Base-by-base conservation (phyloP, 371 early-diverging fungal genomes). In the Syncephalastrum racemosum region DNA sequence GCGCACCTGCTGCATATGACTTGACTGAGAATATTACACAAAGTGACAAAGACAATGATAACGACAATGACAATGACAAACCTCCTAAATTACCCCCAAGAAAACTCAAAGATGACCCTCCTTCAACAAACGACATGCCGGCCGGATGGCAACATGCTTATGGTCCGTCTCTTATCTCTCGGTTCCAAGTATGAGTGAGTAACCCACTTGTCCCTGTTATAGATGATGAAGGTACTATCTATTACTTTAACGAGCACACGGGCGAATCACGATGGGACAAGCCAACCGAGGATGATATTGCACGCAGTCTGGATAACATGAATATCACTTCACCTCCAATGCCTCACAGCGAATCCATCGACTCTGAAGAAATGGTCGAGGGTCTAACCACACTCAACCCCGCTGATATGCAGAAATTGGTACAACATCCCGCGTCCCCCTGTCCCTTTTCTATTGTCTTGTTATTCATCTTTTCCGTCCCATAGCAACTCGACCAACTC, bases 181-280 rank as follows among this genome's bases (percentile, higher is more conserved):
- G 15, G 15, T 41, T 8, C 41, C 15, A 12, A 41, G 41, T 8
- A n/a, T n/a, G n/a, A n/a, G n/a, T n/a, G n/a, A 16, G 19, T 46
- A 43, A 44, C 27, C 16, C n/a, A n/a, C 49, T 6, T 49, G 0
- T 22, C 40, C 12, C 18, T 23, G 19, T 15, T 12, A 22, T 42
- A 52, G 54, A 56, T 46, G 44, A 36, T 58, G 62, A 68, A 27
- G 81, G 83, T 3, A 65, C 73, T 2, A 67, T 64, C 23, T 81
- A 79, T 44, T 83, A 78, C 63, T 83, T 83, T 45, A 79, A 83
- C 40, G 66, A 69, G 27, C 55, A 53, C 3, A 79, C 80, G 0
- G 73, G 79, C n/a, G 72, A 77, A 58, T 70, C 83, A 12, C 66
- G 71, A 15, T 78, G 83, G 80, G 78, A 76, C 12, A 54, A 47